Evolutionary conservation across 495 filamentous ascomycete species (phyloP).

Genomic region (Penicillium ochrochloron): DNA sequence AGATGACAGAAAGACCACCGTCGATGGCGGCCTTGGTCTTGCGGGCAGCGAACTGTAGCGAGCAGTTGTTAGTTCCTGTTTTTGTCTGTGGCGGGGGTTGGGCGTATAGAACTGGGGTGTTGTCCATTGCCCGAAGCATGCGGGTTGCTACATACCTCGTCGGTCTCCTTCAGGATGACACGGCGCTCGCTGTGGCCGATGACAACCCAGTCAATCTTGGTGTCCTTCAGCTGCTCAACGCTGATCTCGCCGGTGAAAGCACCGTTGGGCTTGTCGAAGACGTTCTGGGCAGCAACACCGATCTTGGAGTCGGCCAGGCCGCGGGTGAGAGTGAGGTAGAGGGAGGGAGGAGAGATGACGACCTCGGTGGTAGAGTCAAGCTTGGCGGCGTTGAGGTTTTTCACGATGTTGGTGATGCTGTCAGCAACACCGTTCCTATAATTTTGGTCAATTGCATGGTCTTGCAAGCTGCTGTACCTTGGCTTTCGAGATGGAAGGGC

Average conservation of each 20-base stretch:
- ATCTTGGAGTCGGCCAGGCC: constrained; percentile 71
- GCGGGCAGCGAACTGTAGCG: constrained; percentile 71
- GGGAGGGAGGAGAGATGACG: constrained; percentile 85
- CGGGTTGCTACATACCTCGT: constrained; percentile 54
- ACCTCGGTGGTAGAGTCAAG: constrained; percentile 65
- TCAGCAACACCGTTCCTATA: constrained; percentile 88
- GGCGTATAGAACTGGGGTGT: background rate
- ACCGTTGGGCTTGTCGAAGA: constrained; percentile 94
- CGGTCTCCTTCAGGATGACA: constrained; percentile 80
- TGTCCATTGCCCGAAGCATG: background rate
- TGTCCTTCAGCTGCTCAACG: constrained; percentile 86
- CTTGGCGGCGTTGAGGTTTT: constrained; percentile 80
- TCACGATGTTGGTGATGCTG: constrained; percentile 84
- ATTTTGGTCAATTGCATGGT: constrained; percentile 19
- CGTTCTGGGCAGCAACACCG: constrained; percentile 90
- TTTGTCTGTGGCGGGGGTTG: background rate
- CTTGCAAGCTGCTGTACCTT: constrained; percentile 6
- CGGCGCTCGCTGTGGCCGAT: constrained; percentile 94
- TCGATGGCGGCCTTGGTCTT: constrained; percentile 93
- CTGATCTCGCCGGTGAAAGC: constrained; percentile 97
- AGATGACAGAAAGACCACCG: constrained; percentile 85
- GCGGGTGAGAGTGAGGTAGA: constrained; percentile 87
- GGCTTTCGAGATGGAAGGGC: constrained; percentile 23
- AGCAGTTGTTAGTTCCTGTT: constrained; percentile 1
- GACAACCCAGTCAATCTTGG: constrained; percentile 84